Conservation (phyloP, 2,329 filamentous ascomycete genomes). For the Leptographium lundbergii region DNA sequence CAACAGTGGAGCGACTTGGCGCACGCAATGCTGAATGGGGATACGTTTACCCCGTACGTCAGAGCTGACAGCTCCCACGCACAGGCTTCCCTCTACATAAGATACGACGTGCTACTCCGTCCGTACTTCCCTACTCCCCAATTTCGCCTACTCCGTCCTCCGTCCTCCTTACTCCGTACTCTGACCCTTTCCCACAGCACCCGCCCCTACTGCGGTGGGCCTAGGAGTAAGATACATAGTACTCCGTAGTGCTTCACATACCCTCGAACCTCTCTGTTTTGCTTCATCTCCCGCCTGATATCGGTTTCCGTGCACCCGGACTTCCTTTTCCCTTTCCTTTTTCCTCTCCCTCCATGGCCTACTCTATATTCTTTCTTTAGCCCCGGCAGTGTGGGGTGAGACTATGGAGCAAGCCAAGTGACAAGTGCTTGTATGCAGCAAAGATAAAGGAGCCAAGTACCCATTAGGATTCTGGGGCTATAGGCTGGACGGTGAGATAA, state of each 20-base stretch:
- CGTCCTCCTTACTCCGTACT: too few relatives aligned
- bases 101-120: too few relatives aligned
- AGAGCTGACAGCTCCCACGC: not conserved
- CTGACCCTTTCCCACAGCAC: not conserved
- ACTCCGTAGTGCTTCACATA: not conserved
- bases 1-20: too few relatives aligned
- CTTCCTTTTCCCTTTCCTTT: conserved; percentile 2
- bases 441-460: not conserved
- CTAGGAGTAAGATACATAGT: too few relatives aligned
- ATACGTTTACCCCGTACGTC: not conserved
- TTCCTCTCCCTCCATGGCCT: too few relatives aligned
- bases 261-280: not conserved
- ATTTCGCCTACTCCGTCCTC: not conserved
- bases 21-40: not conserved
- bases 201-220: too few relatives aligned
- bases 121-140: too few relatives aligned
- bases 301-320: not conserved
- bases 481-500: not conserved
- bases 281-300: not conserved
- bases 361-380: not conserved
- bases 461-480: not conserved
- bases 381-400: not conserved
- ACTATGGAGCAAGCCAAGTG: not conserved
- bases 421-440: not conserved
- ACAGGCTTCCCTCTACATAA: not conserved